A percentile compares a stretch with the other conserved stretches of the same genome.
These are phyloP conservation scores for Fusarium phyllophilum DNA, from an alignment of 2,329 filamentous ascomycete genomes.

Conservation along the genomic window DNA sequence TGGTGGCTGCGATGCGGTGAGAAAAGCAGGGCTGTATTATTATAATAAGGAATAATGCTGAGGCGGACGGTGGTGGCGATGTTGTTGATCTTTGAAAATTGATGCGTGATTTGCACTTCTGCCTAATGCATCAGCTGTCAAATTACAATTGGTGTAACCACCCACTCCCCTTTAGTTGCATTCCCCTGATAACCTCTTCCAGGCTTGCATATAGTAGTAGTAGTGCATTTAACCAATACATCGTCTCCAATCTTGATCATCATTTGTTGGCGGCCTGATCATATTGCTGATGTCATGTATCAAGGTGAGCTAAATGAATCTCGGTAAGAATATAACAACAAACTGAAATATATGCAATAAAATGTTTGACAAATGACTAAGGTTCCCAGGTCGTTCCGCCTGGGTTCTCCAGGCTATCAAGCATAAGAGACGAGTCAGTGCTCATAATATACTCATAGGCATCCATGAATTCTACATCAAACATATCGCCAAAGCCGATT, in stretches of 20 bases:
- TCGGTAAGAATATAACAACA: no score
- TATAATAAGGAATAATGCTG: accelerated
- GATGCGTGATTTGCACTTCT: not conserved
- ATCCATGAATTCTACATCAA: not conserved
- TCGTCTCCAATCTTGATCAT: accelerated
- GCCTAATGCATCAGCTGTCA: not conserved
- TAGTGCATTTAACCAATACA: not conserved
- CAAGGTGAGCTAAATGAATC: no score
- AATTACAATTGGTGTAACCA: not conserved
- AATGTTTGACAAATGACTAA: not conserved
- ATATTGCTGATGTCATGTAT: accelerated
- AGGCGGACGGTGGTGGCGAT: not conserved
- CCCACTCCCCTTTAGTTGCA: not conserved
- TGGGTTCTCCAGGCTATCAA: no score
- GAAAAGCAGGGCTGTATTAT: not conserved
- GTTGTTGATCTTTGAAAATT: not conserved
- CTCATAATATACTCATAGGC: not conserved
- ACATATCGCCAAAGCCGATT: not conserved
- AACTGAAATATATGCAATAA: not conserved
- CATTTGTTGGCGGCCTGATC: not conserved
- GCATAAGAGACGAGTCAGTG: not conserved
- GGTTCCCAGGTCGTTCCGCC: no score
- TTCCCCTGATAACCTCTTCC: accelerated
- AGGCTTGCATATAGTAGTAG: not conserved
- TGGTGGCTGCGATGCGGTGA: not conserved